Percentiles rank a stretch among this genome's conserved stretches.
Conservation (phyloP, 2,329 filamentous ascomycete species). For the Sporothrix phasma region DNA sequence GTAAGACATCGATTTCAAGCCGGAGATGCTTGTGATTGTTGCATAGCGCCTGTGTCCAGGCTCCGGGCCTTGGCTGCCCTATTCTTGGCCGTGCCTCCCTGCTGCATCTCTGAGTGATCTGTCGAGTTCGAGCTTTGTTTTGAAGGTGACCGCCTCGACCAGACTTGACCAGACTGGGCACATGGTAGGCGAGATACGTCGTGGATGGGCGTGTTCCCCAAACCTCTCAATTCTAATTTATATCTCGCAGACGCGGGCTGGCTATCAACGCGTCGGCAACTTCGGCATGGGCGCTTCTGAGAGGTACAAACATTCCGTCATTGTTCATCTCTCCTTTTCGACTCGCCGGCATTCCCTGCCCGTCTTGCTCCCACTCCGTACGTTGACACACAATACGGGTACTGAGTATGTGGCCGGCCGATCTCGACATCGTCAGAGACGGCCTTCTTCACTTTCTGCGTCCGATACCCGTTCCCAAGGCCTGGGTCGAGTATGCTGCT, state of each 20-base stretch:
- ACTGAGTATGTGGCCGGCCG: too few relatives aligned
- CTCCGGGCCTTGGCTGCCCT: neutral
- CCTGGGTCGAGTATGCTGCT: neutral
- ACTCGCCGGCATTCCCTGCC: neutral
- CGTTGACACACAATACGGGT: too few relatives aligned
- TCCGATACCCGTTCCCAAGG: neutral
- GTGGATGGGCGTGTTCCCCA: neutral
- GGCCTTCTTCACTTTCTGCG: neutral
- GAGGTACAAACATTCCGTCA: neutral
- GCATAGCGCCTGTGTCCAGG: neutral
- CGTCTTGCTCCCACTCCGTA: neutral
- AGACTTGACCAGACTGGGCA: neutral
- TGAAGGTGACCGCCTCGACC: neutral
- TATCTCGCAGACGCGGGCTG: neutral
- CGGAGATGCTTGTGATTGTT: neutral
- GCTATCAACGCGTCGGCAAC: conserved; percentile 1
- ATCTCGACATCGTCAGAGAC: neutral
- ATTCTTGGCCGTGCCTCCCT: too few relatives aligned
- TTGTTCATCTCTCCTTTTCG: neutral
- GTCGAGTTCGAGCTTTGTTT: neutral
- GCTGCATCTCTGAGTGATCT: too few relatives aligned
- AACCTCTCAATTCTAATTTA: neutral
- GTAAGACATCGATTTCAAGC: too few relatives aligned
- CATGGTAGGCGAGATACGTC: too few relatives aligned
- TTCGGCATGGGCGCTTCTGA: neutral